Evolutionary conservation across 805 yeast species (phyloP).

Genomic region (Zygosaccharomyces siamensis): DNA sequence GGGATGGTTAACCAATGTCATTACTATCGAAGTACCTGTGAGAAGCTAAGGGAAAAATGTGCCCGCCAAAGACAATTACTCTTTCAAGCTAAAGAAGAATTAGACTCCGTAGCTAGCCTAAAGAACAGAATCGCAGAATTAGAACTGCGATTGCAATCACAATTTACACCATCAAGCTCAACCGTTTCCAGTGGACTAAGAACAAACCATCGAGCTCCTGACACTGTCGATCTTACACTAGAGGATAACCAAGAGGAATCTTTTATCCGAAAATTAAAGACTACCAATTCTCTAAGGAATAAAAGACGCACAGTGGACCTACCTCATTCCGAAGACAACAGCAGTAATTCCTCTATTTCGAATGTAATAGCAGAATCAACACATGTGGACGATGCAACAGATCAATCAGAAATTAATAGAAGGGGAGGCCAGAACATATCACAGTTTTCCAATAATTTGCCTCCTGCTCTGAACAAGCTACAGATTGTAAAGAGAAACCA

Average conservation of each 20-base stretch:
- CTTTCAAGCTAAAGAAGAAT: constrained; percentile 25
- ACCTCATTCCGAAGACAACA: constrained; percentile 1
- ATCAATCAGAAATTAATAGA: constrained; percentile 4
- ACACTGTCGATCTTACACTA: constrained; percentile 27
- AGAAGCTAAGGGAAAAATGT: constrained; percentile 25
- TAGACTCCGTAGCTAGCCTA: constrained; percentile 23
- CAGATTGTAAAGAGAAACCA: constrained; percentile 24
- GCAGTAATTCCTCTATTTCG: not conserved
- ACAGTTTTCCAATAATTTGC: constrained; percentile 24
- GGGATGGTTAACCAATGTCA: constrained; percentile 24
- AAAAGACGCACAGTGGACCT: constrained; percentile 2
- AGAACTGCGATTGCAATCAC: constrained; percentile 5
- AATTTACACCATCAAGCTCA: constrained; percentile 1
- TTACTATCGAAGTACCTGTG: constrained; percentile 24
- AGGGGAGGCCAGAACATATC: constrained; percentile 14
- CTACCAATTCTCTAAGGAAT: constrained; percentile 11
- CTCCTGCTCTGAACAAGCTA: constrained; percentile 25
- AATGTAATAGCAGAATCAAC: constrained; percentile 18
- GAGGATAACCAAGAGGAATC: constrained; percentile 20
- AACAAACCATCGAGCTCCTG: constrained; percentile 23
- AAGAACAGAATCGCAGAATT: constrained; percentile 16
- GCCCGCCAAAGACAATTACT: constrained; percentile 27
- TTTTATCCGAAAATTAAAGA: constrained; percentile 23
- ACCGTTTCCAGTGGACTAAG: constrained; percentile 6
- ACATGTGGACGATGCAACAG: constrained; percentile 7